A percentile compares a stretch with the other conserved stretches of the same genome.
Evolutionary conservation across 2,329 filamentous ascomycete genomes (phyloP).

Genomic region (Beauveria pseudobassiana): DNA sequence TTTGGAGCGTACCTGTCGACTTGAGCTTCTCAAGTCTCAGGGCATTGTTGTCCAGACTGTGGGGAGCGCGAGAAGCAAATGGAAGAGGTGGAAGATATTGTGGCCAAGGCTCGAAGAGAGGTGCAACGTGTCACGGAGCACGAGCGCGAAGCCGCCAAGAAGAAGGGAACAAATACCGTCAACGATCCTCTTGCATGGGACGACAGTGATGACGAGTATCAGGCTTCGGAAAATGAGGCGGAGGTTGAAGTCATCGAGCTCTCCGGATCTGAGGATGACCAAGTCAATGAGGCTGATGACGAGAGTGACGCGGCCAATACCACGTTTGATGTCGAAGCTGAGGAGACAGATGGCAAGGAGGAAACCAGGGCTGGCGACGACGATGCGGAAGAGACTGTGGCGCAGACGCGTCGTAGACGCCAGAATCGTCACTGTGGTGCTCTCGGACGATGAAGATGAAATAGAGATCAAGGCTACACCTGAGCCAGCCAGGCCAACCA

Average conservation of each 20-base stretch:
- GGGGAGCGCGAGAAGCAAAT: conserved; percentile 76
- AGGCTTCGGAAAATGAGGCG: conserved; percentile 33
- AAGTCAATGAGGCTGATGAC: conserved; percentile 27
- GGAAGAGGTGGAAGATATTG: conserved; percentile 77
- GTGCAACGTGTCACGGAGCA: conserved; percentile 62
- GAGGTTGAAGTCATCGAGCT: conserved; percentile 26
- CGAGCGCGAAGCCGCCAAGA: conserved; percentile 68
- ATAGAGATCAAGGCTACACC: conserved; percentile 40
- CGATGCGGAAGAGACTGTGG: conserved; percentile 31
- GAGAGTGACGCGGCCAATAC: conserved; percentile 26
- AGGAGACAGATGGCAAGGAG: conserved; percentile 18
- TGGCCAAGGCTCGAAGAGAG: conserved; percentile 76
- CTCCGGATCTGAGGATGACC: conserved; percentile 28
- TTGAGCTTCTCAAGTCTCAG: conserved; percentile 69
- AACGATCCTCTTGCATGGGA: conserved; percentile 48
- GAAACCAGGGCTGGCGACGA: conserved; percentile 17
- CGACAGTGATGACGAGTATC: conserved; percentile 45
- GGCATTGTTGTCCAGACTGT: conserved; percentile 76
- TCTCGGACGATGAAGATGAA: conserved; percentile 62
- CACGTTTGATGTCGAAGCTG: conserved; percentile 34
- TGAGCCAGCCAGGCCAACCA: conserved; percentile 31
- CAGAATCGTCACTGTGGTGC: conserved; percentile 42
- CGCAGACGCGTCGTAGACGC: conserved; percentile 35
- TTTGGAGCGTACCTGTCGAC: conserved; percentile 65
- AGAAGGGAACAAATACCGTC: conserved; percentile 43